These are phyloP conservation scores for Diaporthe humulicola DNA, from an alignment of 2,329 filamentous ascomycete species.

Conservation along the genomic window DNA sequence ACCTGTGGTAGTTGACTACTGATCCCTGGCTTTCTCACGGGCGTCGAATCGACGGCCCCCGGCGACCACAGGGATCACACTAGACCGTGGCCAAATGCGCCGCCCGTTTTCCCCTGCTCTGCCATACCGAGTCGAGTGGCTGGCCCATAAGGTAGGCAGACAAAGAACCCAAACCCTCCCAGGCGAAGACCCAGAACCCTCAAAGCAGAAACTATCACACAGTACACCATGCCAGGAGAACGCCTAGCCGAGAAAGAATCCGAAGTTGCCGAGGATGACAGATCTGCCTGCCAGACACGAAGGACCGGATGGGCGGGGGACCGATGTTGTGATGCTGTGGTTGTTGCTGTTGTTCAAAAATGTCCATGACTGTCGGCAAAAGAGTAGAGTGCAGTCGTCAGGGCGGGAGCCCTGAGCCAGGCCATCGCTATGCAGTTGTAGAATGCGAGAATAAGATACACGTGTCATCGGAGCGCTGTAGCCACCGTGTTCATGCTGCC, in stretches of 20 bases:
- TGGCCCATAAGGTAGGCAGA: constrained; percentile 6
- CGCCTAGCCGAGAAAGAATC: constrained; percentile 33
- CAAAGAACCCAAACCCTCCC: constrained; percentile 13
- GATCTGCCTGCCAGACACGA: constrained; percentile 2
- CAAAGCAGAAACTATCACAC: constrained; percentile 29
- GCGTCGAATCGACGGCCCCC: constrained; percentile 1
- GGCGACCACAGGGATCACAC: constrained; percentile 23
- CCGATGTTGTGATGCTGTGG: background rate
- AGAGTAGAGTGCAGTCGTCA: constrained; percentile 29
- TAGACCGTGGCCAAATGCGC: constrained; percentile 21
- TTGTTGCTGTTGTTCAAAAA: constrained; percentile 11
- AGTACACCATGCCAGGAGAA: constrained; percentile 34
- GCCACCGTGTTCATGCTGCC: constrained; percentile 36
- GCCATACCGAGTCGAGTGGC: constrained; percentile 23
- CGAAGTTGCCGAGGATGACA: background rate
- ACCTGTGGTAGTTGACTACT: constrained; percentile 36
- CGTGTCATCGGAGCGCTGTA: constrained; percentile 39
- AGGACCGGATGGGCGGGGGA: constrained; percentile 8
- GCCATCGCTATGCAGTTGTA: constrained; percentile 47
- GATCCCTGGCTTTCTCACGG: background rate
- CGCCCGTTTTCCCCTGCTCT: constrained; percentile 1
- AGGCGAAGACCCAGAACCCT: constrained; percentile 23
- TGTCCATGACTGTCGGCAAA: constrained; percentile 8
- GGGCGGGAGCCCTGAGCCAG: constrained; percentile 33
- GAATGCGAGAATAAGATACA: constrained; percentile 47